A percentile compares a stretch with the other conserved stretches of the same genome.
These are phyloP conservation scores for Sedum album DNA, from an alignment of 164 flowering plant genomes.

Conservation along the genomic window DNA sequence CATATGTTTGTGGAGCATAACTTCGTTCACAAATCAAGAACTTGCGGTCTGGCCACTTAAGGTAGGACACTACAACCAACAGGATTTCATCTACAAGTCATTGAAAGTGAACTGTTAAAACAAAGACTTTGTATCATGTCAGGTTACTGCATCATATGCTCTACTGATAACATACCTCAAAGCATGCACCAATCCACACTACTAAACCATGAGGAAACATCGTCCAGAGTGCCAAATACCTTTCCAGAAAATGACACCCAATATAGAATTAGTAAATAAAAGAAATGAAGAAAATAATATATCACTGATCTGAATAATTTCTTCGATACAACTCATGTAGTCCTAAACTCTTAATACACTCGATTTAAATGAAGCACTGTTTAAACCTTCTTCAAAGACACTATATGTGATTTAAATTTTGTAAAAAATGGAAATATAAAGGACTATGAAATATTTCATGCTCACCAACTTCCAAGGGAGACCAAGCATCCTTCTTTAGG, in stretches of 20 bases:
- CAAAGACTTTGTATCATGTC: background rate
- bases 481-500: constrained; percentile 30
- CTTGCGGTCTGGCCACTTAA: background rate
- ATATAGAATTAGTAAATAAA: background rate
- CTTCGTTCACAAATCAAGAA: background rate
- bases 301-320: background rate
- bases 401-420: background rate
- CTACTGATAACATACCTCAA: background rate
- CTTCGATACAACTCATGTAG: background rate
- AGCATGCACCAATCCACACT: background rate
- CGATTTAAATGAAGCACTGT: background rate
- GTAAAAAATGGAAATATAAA: background rate
- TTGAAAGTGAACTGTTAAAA: background rate
- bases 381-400: background rate
- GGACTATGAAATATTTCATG: background rate
- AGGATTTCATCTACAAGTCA: background rate
- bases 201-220: background rate
- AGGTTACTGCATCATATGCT: background rate
- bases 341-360: background rate
- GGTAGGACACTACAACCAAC: background rate
- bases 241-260: background rate
- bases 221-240: background rate
- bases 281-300: background rate
- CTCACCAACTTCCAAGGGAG: constrained; percentile 7
- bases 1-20: background rate